Percentiles rank a stretch among this genome's conserved stretches.
These are phyloP conservation scores for Fonsecaea monophora DNA, from an alignment of 2,329 filamentous ascomycete genomes.

Conservation along the genomic window DNA sequence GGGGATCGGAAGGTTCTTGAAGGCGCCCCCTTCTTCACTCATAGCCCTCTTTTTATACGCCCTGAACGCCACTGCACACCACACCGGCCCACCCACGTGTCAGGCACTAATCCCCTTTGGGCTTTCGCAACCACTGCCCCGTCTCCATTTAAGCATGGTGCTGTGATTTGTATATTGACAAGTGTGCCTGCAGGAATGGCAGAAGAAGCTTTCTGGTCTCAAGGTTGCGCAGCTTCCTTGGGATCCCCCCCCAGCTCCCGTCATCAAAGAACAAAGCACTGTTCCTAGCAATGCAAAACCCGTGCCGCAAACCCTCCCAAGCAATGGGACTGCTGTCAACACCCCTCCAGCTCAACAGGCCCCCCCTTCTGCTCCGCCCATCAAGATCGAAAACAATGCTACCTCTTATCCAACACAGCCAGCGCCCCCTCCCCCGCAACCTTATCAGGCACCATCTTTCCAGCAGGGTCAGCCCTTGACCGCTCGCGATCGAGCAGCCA, in stretches of 20 bases:
- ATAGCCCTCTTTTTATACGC: constrained; percentile 40
- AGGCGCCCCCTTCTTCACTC: constrained; percentile 36
- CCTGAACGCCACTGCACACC: constrained; percentile 36
- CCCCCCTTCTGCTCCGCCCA: constrained; percentile 26
- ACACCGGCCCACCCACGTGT: constrained; percentile 6
- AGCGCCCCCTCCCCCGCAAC: constrained; percentile 24
- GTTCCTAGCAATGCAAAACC: constrained; percentile 48
- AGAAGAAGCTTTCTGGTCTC: constrained; percentile 83
- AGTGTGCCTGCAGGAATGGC: constrained; percentile 74
- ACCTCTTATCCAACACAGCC: constrained; percentile 34
- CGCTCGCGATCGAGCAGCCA: constrained; percentile 40
- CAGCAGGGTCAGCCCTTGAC: constrained; percentile 41
- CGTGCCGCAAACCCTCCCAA: constrained; percentile 36
- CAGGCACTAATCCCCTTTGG: constrained; percentile 31
- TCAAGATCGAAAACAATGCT: constrained; percentile 35
- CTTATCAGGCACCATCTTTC: constrained; percentile 44
- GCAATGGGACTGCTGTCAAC: constrained; percentile 42
- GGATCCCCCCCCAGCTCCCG: constrained; percentile 81
- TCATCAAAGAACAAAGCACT: constrained; percentile 50
- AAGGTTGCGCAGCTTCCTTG: constrained; percentile 90
- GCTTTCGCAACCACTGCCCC: constrained; percentile 2
- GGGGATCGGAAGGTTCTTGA: constrained; percentile 40
- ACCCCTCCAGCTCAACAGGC: constrained; percentile 47
- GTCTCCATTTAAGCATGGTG: constrained; percentile 4
- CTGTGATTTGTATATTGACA: not conserved